A percentile compares a stretch with the other conserved stretches of the same genome.
phyloP scores from a whole-genome alignment of 257 asterid species.

The Agastache rugosa region DNA sequence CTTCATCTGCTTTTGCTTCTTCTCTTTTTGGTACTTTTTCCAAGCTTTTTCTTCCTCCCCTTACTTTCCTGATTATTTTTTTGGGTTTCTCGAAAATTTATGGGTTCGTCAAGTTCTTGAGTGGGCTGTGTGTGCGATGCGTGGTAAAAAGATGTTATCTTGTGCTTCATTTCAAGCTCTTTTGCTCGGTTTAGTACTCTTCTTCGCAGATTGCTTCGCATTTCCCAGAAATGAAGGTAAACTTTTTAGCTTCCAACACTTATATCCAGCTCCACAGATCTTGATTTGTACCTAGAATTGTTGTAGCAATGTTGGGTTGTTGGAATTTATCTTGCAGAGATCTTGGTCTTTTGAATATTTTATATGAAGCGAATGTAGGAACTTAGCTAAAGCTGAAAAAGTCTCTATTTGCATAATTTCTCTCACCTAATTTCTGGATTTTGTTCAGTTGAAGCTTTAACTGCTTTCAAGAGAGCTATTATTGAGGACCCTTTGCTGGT shows the following conservation, averaged over 20 bases:
- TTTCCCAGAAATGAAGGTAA: constrained; percentile 74
- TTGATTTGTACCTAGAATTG: constrained; percentile 41
- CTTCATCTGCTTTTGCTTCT: constrained; percentile 13
- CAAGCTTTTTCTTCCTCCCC: background rate
- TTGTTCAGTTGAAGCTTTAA: constrained; percentile 76
- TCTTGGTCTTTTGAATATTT: constrained; percentile 21
- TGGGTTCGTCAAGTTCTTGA: constrained; percentile 45
- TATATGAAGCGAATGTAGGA: constrained; percentile 16
- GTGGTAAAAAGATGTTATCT: constrained; percentile 51
- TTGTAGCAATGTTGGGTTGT: constrained; percentile 35
- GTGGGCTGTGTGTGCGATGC: constrained; percentile 26
- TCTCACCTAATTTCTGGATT: constrained; percentile 27
- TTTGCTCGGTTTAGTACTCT: constrained; percentile 52
- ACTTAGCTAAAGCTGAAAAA: constrained; percentile 13
- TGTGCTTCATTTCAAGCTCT: constrained; percentile 48
- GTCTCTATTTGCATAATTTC: constrained; percentile 14
- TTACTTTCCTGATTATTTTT: background rate
- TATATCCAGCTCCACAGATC: constrained; percentile 48
- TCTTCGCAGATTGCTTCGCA: constrained; percentile 48
- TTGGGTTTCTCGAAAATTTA: constrained; percentile 20
- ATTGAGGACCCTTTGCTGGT: constrained; percentile 81
- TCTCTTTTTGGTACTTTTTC: background rate
- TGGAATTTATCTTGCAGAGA: constrained; percentile 24
- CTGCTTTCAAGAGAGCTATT: constrained; percentile 82
- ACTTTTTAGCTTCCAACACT: constrained; percentile 18